phyloP scores from a whole-genome alignment of 192 early-diverging fungal species.

The Gonapodya sp. region DNA sequence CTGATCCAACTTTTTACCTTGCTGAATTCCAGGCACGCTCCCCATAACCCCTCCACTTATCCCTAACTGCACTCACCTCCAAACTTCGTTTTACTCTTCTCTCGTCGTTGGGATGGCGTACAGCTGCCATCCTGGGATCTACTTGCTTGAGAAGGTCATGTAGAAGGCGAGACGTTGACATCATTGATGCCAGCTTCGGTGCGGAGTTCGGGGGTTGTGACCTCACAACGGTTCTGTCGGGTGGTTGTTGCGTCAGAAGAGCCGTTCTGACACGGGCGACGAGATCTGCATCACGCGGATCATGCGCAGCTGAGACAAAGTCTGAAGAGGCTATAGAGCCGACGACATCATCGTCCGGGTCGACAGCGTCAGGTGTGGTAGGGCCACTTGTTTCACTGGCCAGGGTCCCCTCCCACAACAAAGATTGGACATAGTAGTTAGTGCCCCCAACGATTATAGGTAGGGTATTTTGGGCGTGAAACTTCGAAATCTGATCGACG shows the following conservation, averaged over 20 bases:
- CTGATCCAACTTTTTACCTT: too few relatives aligned
- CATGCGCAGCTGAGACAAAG: too few relatives aligned
- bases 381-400: neutral
- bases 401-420: constrained; percentile 39
- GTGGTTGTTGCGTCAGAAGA: too few relatives aligned
- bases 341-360: neutral
- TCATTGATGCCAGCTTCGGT: neutral
- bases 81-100: constrained; percentile 79
- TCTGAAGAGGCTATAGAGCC: too few relatives aligned
- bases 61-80: constrained; percentile 40
- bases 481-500: constrained; percentile 61
- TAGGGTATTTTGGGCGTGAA: constrained; percentile 55
- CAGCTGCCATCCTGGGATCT: constrained; percentile 78
- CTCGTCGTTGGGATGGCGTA: constrained; percentile 82
- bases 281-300: neutral
- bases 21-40: neutral
- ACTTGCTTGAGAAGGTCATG: constrained; percentile 56
- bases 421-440: constrained; percentile 90
- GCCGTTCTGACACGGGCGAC: neutral
- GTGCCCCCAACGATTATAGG: constrained; percentile 94
- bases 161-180: constrained; percentile 20
- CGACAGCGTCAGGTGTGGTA: neutral
- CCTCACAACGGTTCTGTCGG: neutral
- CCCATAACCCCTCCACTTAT: neutral
- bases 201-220: neutral